phyloP scores from a whole-genome alignment of 176 grass and related monocot genomes.

The Aegilops tauschii region DNA sequence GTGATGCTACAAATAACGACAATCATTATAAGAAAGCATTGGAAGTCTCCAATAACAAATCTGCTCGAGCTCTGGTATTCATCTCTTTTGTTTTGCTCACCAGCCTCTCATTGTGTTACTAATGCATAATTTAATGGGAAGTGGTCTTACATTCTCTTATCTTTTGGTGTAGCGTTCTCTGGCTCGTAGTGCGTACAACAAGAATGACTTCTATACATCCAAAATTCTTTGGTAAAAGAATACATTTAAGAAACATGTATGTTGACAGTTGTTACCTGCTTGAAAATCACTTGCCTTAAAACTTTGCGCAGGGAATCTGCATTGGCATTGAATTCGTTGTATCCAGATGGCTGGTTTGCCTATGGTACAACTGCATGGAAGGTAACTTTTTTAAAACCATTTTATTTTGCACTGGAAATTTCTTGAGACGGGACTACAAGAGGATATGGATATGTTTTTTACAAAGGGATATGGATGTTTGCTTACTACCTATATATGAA shows the following conservation, averaged over 20 bases:
- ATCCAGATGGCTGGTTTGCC: constrained; percentile 98
- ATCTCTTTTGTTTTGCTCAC: constrained; percentile 23
- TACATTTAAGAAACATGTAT: constrained; percentile 26
- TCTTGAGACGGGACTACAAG: background rate
- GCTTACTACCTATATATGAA: background rate
- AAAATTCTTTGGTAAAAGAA: constrained; percentile 79
- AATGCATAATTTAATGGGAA: background rate
- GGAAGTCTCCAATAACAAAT: constrained; percentile 91
- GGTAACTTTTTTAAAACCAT: constrained; percentile 40
- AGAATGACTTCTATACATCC: constrained; percentile 64
- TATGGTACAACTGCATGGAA: constrained; percentile 87
- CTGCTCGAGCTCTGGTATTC: constrained; percentile 81
- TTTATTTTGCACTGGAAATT: constrained; percentile 1
- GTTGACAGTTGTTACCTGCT: background rate
- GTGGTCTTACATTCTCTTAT: constrained; percentile 14
- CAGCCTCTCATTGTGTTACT: background rate
- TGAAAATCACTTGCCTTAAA: constrained; percentile 3
- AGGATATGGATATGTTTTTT: background rate
- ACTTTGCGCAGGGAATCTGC: constrained; percentile 80
- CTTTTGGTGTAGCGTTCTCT: constrained; percentile 61
- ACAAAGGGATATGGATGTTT: background rate
- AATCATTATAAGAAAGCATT: constrained; percentile 84
- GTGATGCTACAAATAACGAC: constrained; percentile 82
- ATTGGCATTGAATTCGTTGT: constrained; percentile 81
- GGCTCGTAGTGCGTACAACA: constrained; percentile 88